Evolutionary conservation across 345 rosid species (phyloP), one percentile per base, ranked within the genome.

Genomic region (Gossypium anomalum): DNA sequence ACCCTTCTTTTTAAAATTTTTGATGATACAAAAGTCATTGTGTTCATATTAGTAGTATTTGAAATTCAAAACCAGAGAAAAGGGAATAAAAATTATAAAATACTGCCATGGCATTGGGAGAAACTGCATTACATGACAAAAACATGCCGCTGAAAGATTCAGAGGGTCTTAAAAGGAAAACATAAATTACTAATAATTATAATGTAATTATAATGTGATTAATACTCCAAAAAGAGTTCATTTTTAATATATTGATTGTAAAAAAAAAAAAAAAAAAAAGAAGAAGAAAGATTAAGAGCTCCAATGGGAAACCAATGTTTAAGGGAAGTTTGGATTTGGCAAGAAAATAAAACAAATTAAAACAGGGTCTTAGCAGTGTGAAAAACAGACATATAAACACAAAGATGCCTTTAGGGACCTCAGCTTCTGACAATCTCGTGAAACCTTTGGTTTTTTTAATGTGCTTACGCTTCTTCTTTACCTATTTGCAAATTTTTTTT

Each of bases 71-170:
- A 51, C 5, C 14, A 23, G 6, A 43, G 25, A 2, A 51, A 25
- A 60, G 19, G 49, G 70, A 41, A 74, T 16, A 29, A 34, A 47
- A 68, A 19, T 16, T 22, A 22, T 22, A 57, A 9, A 57, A 57
- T 3, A n/a, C 83, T 83, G 80, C 72, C 84, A 74, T 69, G 20
- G 57, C 78, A 83, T 82, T 83, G 84, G 82, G 86, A 81, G 82
- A 77, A 77, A 80, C 80, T 77, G 80, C 78, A 78, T 76, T 82
- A 82, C 78, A 67, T 59, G 85, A 83, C 86, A 86, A 86, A 86
- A 83, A 63, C 79, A 78, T 75, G 84, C 65, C 78, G 71, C 80
- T 77, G 41, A 56, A 67, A 74, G 62, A 38, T 63, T 77, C 78
- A 74, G 76, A 76, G 20, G 49, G 10, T 45, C 25, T 19, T 69